phyloP scores from a whole-genome alignment of 768 basidiomycete genomes.

The Phylloporus arenicola region DNA sequence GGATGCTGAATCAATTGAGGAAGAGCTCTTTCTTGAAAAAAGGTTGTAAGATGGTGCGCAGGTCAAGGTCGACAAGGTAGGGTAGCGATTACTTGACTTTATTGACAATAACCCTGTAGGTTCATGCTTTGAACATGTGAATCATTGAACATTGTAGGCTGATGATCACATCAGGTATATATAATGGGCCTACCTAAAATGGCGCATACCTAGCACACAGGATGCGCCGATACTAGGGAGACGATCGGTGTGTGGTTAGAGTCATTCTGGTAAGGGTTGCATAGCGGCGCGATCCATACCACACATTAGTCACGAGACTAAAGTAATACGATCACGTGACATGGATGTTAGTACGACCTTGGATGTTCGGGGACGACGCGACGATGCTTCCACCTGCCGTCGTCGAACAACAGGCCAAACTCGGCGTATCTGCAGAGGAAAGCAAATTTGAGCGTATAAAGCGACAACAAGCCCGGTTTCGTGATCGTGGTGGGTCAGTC shows the following conservation, averaged over 20 bases:
- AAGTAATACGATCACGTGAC: neutral
- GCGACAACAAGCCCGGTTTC: conserved; percentile 60
- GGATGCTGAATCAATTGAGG: conserved; percentile 52
- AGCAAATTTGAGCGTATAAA: conserved; percentile 57
- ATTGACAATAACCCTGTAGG: conserved; percentile 32
- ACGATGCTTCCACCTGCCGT: conserved; percentile 11
- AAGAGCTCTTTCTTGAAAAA: conserved; percentile 58
- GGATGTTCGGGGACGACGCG: neutral
- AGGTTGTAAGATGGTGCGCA: no score
- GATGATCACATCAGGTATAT: no score
- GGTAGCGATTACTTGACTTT: neutral
- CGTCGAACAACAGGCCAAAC: conserved; percentile 19
- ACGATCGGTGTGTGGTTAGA: no score
- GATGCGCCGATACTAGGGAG: no score
- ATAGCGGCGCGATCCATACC: no score
- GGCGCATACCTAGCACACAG: no score
- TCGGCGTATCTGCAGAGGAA: conserved; percentile 42
- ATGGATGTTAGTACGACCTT: no score
- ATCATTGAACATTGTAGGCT: no score
- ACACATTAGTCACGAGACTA: neutral
- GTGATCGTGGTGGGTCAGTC: conserved; percentile 62
- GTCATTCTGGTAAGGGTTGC: no score
- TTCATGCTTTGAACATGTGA: no score
- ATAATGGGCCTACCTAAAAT: no score
- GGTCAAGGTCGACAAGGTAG: conserved; percentile 63